Evolutionary conservation across 257 asterid species (phyloP), one percentile per base, ranked within the genome.

Genomic region (Datura wrightii): DNA sequence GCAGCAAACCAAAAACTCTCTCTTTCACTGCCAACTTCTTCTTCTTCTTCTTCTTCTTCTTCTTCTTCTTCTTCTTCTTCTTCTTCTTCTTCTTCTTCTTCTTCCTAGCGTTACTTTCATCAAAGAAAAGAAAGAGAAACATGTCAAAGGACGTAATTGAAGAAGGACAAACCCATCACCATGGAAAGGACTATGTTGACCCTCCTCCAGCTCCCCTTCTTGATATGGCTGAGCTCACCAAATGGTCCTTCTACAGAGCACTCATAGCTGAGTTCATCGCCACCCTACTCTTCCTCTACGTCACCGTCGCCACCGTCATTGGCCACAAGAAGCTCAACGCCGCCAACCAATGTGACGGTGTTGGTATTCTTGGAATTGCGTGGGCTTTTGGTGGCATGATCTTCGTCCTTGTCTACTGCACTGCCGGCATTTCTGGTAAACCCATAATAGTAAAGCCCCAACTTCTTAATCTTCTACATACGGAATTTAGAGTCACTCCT

Each of bases 311-410:
- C 3, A 76, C 82, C 2, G 82, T 76, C 8, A 76, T 76, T 6
- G 82, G 82, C 0, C 82, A 76, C 63, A 76, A 76, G 82, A 76
- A 52, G 10, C n/a, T 76, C 13, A 50, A 76, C 31, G 15, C 0
- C 0, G 62, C n/a, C 1, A 0, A 76, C 31, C 46, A 13, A 1
- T 76, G 82, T 76, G 82, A 76, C 14, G 82, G 82, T 31, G 82
- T 76, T 31, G 82, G 82, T 1, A 76, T 76, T 76, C 82, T 76
- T 76, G 82, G 82, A 7, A 76, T 76, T 13, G 82, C 82, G 8
- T 76, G 82, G 82, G 82, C 82, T 50, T 76, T 76, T 76, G 82
- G 82, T 50, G 82, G 82, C 62, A 76, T 76, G 82, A 76, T 76
- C 4, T 76, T 76, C 1, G 82, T 76, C 1, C 82, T 76, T 14